Percentiles rank a stretch among this genome's conserved stretches.
These are phyloP conservation scores for Xylaria venustula DNA, from an alignment of 495 filamentous ascomycete genomes.

Conservation along the genomic window DNA sequence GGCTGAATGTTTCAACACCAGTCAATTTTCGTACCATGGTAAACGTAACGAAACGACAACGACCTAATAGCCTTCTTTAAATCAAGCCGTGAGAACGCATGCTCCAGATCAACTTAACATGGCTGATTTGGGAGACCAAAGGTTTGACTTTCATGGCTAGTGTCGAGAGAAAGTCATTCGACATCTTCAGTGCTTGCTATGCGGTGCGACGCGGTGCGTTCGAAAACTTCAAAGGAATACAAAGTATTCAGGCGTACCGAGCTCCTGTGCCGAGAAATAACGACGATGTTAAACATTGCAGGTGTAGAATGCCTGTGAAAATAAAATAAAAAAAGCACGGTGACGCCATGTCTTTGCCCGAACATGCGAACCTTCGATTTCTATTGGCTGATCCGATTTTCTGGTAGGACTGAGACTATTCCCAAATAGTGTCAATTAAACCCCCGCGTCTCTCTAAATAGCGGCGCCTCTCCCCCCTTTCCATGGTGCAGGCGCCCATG, in stretches of 20 bases:
- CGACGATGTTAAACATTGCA: background rate
- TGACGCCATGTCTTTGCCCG: conserved; percentile 3
- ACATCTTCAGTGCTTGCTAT: no score
- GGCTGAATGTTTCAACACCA: background rate
- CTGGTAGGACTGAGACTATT: background rate
- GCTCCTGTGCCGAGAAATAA: no score
- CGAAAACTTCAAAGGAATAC: no score
- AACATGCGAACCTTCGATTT: background rate
- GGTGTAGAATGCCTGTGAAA: background rate
- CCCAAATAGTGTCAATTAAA: conserved; percentile 8
- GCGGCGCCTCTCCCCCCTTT: background rate
- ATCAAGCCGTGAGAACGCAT: no score
- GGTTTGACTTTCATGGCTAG: no score
- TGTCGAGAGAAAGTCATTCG: no score
- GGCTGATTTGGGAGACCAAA: no score
- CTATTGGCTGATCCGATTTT: background rate
- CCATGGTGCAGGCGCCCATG: no score
- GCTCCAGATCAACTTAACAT: background rate
- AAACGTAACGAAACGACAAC: background rate
- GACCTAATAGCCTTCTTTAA: no score
- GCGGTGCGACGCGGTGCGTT: no score
- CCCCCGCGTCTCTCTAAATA: conserved; percentile 4
- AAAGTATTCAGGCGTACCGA: no score
- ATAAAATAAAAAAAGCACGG: background rate
- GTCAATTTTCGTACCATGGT: conserved; percentile 1